Evolutionary conservation across 2,329 filamentous ascomycete genomes (phyloP).

Genomic region (Dichotomopilus funicola): DNA sequence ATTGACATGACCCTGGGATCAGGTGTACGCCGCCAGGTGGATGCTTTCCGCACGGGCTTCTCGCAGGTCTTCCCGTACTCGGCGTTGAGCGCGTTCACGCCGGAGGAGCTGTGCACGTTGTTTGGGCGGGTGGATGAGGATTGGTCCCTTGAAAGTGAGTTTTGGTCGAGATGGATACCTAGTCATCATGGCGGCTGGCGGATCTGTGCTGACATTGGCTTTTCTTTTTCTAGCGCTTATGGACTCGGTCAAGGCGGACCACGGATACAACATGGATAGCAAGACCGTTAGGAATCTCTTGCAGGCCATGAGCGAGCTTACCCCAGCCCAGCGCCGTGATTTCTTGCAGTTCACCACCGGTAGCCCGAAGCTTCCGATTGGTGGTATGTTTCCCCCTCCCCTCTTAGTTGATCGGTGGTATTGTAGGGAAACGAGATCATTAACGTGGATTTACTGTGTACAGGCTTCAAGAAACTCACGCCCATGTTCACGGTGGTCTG

Average conservation of each 20-base stretch:
- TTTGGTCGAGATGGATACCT: background rate
- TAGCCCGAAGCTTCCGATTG: slow-evolving; percentile 95
- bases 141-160: slow-evolving; percentile 93
- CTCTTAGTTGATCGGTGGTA: background rate
- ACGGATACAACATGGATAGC: slow-evolving; percentile 98
- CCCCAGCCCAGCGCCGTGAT: slow-evolving; percentile 68
- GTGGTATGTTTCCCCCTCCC: slow-evolving; percentile 52
- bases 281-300: slow-evolving; percentile 88
- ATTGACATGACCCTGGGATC: slow-evolving; percentile 86
- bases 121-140: slow-evolving; percentile 93
- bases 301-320: slow-evolving; percentile 88
- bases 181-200: background rate
- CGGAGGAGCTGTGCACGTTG: slow-evolving; percentile 87
- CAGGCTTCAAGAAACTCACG: slow-evolving; percentile 92
- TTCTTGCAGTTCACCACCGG: slow-evolving; percentile 98
- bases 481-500: slow-evolving; percentile 99
- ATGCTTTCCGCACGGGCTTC: slow-evolving; percentile 86
- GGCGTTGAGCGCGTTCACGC: slow-evolving; percentile 86
- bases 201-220: slow-evolving; percentile 10
- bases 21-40: slow-evolving; percentile 81
- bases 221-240: slow-evolving; percentile 61
- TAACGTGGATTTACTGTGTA: slow-evolving; percentile 19
- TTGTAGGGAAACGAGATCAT: slow-evolving; percentile 13
- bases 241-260: slow-evolving; percentile 97
- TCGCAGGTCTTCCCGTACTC: slow-evolving; percentile 95